A percentile compares a stretch with the other conserved stretches of the same genome.
phyloP scores from a whole-genome alignment of 768 basidiomycete species.

The Dacryopinax primogenitus region DNA sequence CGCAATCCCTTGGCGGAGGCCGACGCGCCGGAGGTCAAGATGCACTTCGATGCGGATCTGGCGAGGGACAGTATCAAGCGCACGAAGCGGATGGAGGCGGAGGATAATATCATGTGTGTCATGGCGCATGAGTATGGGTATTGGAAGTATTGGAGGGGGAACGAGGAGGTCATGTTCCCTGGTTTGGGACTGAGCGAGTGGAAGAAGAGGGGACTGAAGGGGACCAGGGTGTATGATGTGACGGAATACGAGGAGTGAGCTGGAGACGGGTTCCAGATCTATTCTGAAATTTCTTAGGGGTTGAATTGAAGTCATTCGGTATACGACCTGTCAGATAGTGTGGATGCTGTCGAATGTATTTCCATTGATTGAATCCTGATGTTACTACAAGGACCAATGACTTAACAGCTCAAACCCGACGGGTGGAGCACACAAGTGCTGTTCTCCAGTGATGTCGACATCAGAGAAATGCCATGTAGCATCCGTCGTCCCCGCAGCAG shows the following conservation, averaged over 20 bases:
- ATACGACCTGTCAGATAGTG: too few relatives aligned
- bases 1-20: background rate
- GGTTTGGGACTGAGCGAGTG: background rate
- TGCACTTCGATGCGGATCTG: constrained; percentile 6
- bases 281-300: background rate
- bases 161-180: constrained; percentile 1
- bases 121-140: constrained; percentile 8
- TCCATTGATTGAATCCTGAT: too few relatives aligned
- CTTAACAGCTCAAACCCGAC: constrained; percentile 14
- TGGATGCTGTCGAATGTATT: too few relatives aligned
- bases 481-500: constrained; percentile 10
- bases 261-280: background rate
- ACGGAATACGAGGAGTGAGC: background rate
- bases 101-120: background rate
- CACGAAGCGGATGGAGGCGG: constrained; percentile 5
- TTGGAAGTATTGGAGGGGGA: constrained; percentile 3
- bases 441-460: constrained; percentile 15
- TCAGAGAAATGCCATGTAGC: constrained; percentile 15
- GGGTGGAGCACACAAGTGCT: constrained; percentile 12
- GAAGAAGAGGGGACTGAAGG: constrained; percentile 7
- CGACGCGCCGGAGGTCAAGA: background rate
- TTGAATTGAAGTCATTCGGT: background rate
- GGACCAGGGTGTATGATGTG: constrained; percentile 1
- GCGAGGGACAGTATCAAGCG: constrained; percentile 9
- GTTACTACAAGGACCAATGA: background rate